These are phyloP conservation scores for Leishmania braziliensis DNA, from an alignment of 208 protist genomes.

Conservation along the genomic window DNA sequence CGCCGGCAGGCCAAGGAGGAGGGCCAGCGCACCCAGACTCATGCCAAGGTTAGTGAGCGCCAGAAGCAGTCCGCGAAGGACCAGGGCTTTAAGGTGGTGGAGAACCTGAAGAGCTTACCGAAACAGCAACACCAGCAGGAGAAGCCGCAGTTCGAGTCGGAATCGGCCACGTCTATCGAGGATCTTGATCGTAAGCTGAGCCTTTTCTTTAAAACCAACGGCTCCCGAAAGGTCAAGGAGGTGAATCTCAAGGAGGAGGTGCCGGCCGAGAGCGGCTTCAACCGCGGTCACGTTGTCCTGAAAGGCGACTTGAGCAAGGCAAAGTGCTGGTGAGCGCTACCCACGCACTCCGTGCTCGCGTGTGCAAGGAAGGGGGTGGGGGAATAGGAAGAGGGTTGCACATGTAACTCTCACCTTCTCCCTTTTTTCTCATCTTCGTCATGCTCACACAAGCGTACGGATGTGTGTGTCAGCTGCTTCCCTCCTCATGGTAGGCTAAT, in stretches of 20 bases:
- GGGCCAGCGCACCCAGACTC: conserved; percentile 12
- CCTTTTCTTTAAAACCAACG: conserved; percentile 69
- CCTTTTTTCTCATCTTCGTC: background rate
- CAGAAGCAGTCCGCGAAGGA: conserved; percentile 52
- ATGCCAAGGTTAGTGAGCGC: conserved; percentile 36
- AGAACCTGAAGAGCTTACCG: conserved; percentile 21
- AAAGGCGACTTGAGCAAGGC: conserved; percentile 57
- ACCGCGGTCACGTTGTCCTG: conserved; percentile 46
- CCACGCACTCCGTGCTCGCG: background rate
- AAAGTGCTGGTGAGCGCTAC: conserved; percentile 35
- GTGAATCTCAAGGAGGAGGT: conserved; percentile 37
- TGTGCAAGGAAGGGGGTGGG: background rate
- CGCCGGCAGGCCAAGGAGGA: conserved; percentile 36
- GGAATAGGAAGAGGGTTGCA: background rate
- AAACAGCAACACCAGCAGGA: conserved; percentile 31
- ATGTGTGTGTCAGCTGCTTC: background rate
- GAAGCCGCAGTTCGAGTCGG: conserved; percentile 16
- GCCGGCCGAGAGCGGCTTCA: conserved; percentile 9
- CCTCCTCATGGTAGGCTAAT: background rate
- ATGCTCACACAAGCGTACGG: background rate
- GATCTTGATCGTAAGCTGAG: conserved; percentile 79
- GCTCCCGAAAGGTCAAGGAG: conserved; percentile 44
- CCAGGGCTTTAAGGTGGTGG: conserved; percentile 53
- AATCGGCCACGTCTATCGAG: conserved; percentile 33
- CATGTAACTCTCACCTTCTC: background rate